These are phyloP conservation scores for Solanum rostratum DNA, from an alignment of 257 asterid genomes.

Conservation along the genomic window DNA sequence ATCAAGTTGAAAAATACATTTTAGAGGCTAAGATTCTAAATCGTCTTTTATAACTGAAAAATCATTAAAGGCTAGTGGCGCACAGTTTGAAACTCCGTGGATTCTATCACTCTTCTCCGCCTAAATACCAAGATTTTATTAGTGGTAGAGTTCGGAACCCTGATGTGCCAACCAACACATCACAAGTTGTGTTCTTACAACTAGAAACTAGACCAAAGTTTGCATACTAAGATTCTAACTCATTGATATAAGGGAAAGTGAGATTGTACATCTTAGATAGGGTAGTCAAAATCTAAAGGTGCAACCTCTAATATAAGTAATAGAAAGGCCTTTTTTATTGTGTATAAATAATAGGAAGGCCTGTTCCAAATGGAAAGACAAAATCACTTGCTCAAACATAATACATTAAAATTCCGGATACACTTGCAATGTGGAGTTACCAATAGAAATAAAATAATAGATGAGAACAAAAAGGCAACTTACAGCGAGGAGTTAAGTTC, in stretches of 20 bases:
- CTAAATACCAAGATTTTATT: not conserved
- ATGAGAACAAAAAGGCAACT: constrained; percentile 15
- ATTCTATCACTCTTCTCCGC: not conserved
- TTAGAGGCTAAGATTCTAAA: not conserved
- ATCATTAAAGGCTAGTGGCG: not conserved
- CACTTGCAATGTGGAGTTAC: not conserved
- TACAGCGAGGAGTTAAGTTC: constrained; percentile 85
- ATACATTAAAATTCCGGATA: not conserved
- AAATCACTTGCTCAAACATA: not conserved
- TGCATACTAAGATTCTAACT: not conserved
- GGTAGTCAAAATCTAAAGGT: not conserved
- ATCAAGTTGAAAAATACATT: not conserved
- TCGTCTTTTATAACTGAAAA: not conserved
- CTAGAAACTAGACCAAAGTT: not conserved
- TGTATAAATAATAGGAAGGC: not conserved
- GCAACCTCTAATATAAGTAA: not conserved
- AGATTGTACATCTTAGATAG: not conserved
- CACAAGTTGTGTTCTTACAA: not conserved
- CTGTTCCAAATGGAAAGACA: not conserved
- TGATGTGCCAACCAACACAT: not conserved
- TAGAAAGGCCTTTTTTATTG: not conserved
- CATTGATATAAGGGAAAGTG: not conserved
- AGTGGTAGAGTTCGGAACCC: not conserved
- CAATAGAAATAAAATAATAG: not conserved
- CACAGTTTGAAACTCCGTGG: not conserved